Conservation (phyloP, 176 grass and related monocot species). For the Carex parvula region DNA sequence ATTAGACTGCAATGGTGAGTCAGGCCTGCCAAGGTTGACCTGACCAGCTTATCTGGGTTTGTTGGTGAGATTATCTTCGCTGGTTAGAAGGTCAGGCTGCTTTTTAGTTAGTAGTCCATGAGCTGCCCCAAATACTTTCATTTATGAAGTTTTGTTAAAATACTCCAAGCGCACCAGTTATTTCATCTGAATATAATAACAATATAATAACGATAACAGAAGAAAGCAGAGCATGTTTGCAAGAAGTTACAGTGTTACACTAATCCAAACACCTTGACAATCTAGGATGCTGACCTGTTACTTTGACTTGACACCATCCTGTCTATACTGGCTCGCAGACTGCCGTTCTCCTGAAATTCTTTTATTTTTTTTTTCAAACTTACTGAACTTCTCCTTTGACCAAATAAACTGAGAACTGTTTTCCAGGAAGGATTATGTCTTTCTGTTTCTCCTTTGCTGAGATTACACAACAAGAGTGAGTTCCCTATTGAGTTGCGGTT, state of each 20-base stretch:
- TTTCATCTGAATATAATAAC: neutral
- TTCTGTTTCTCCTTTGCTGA: constrained; percentile 67
- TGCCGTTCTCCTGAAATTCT: neutral
- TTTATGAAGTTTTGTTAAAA: neutral
- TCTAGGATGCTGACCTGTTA: neutral
- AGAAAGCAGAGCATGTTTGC: neutral
- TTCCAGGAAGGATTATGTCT: constrained; percentile 75
- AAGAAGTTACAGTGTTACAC: neutral
- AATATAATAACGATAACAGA: neutral
- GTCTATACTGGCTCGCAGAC: neutral
- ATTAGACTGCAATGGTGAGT: neutral
- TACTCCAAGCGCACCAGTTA: neutral
- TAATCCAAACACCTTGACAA: neutral
- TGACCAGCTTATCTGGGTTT: neutral
- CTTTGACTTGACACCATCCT: neutral
- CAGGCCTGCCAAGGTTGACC: neutral
- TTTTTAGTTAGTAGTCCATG: neutral
- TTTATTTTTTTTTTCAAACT: constrained; percentile 10
- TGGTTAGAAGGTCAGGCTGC: neutral
- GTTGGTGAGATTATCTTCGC: neutral
- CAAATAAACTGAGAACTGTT: constrained; percentile 26
- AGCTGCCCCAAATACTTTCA: neutral
- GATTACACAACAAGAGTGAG: constrained; percentile 73
- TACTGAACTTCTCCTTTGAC: constrained; percentile 28
- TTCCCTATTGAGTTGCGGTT: constrained; percentile 65